Evolutionary conservation across 2,329 filamentous ascomycete genomes (phyloP).

Genomic region (Apiospora sp.): DNA sequence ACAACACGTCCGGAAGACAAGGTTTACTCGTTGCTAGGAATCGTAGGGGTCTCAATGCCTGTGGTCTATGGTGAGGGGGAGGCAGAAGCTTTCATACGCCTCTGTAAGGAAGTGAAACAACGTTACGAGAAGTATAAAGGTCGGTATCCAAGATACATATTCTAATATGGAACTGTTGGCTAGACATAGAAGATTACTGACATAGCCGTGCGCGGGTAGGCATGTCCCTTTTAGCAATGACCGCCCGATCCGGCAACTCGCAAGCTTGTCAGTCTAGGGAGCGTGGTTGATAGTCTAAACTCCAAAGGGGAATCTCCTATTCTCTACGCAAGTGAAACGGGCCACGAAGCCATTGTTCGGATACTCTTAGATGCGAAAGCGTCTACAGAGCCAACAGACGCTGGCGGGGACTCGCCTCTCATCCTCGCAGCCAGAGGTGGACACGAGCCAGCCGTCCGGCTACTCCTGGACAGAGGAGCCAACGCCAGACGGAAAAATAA

Average conservation of each 20-base stretch:
- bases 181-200: background rate
- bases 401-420: background rate
- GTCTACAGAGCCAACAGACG: background rate
- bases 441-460: background rate
- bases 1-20: conserved; percentile 8
- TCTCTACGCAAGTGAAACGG: background rate
- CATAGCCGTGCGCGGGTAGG: background rate
- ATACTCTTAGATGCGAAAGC: background rate
- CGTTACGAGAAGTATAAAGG: conserved; percentile 6
- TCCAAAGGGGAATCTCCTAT: background rate
- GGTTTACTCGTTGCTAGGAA: conserved; percentile 20
- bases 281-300: background rate
- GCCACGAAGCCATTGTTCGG: background rate
- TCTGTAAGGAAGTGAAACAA: background rate
- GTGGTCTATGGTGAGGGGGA: conserved; percentile 15
- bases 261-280: background rate
- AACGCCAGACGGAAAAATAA: no score
- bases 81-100: background rate
- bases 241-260: background rate
- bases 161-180: background rate
- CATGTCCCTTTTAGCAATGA: background rate
- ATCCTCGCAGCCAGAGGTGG: conserved; percentile 9
- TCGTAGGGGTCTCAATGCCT: conserved; percentile 11
- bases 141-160: background rate
- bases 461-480: background rate